Conservation (phyloP, 1,284 basidiomycete species). For the Austroboletus novae-zelandiae region DNA sequence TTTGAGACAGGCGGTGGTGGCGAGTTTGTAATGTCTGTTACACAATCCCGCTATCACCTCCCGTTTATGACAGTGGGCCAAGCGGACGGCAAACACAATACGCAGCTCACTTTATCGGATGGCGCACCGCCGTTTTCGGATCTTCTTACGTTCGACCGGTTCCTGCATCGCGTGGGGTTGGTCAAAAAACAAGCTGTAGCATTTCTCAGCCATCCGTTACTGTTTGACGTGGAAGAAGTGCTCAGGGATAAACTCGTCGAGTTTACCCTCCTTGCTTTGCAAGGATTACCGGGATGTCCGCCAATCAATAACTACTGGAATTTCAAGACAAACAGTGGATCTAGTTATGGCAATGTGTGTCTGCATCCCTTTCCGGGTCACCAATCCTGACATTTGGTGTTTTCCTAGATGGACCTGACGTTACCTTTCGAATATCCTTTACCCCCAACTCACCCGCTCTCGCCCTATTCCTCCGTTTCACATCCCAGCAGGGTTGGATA, state of each 20-base stretch:
- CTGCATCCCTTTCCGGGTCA: not conserved
- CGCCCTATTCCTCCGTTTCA: not conserved
- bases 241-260: no score
- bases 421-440: not conserved
- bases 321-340: not conserved
- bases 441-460: not conserved
- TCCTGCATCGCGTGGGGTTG: constrained; percentile 43
- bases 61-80: constrained; percentile 52
- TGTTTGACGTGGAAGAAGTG: constrained; percentile 15
- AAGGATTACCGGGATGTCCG: no score
- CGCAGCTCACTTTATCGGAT: not conserved
- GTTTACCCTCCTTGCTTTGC: no score
- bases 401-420: not conserved
- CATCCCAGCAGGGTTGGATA: not conserved
- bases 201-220: constrained; percentile 44
- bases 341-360: not conserved
- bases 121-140: constrained; percentile 4
- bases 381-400: no score
- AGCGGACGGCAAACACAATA: not conserved
- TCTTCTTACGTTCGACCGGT: constrained; percentile 45
- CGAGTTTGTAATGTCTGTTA: constrained; percentile 43
- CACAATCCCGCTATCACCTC: constrained; percentile 39
- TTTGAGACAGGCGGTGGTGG: constrained; percentile 42
- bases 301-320: no score
- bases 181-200: constrained; percentile 38